Base-by-base conservation (phyloP, 164 flowering plant genomes). In the Chimonanthus salicifolius region DNA sequence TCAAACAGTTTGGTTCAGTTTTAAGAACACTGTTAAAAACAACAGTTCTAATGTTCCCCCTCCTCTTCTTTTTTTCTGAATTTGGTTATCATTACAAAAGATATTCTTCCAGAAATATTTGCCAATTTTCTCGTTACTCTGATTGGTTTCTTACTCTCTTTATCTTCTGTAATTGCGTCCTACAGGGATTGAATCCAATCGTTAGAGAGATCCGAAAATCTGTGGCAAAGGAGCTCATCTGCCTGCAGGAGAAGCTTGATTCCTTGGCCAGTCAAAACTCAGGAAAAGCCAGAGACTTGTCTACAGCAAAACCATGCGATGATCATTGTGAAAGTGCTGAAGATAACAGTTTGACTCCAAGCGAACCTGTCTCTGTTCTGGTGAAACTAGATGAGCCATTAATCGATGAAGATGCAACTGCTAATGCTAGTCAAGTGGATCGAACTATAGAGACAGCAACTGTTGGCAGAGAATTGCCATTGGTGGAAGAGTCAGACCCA, bases 171-270 rank as follows among this genome's bases (percentile, higher is more conserved):
- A 18, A 8, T 45, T 50, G 16, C 46, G 3, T 13, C 11, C 69
- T 49, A 3, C 82, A 90, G 98, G 92, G 92, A 3, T 72, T 90
- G 79, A 89, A 84, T 50, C 81, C 89, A 21, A 80, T 73, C 68
- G 51, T 89, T 0, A 85, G 97, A 69, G 90, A 90, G 0, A 46
- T 80, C 4, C 86, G 95, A 62, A 91, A 89, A 85, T 81, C 89
- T 1, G 88, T 88, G 71, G 94, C 89, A 11, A 89, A 74, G 79
- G 95, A 94, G 75, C 91, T 91, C 13, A 80, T 84, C n/a, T 45
- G 66, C 45, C 62, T 93, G 74, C 94, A 90, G 68, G 94, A 90
- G 81, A 84, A 79, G 69, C 87, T 90, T 11, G 98, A 93, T 69
- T 71, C 80, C 5, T 16, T 87, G 4, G 11, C 64, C 1, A 64